A percentile compares a stretch with the other conserved stretches of the same genome.
phyloP scores from a whole-genome alignment of 805 yeast species.

The Zygotorulaspora chibaensis region DNA sequence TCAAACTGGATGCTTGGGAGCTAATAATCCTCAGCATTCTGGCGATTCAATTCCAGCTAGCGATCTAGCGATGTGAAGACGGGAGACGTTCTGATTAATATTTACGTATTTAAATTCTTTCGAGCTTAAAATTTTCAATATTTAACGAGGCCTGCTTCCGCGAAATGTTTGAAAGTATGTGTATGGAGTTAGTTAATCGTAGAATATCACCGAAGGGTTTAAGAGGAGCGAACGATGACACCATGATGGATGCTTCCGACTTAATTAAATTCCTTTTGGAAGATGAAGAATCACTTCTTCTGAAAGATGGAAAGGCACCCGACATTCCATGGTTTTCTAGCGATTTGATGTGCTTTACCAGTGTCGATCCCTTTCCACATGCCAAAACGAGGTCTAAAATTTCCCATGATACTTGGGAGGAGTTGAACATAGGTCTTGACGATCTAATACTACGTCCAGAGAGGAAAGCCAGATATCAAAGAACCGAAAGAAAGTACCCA shows the following conservation, averaged over 20 bases:
- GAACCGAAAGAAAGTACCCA: too few relatives aligned
- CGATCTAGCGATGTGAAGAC: too few relatives aligned
- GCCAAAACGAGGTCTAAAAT: background rate
- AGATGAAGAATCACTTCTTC: constrained; percentile 7
- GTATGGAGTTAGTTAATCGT: too few relatives aligned
- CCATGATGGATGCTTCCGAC: constrained; percentile 19
- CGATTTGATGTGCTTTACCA: too few relatives aligned
- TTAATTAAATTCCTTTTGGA: constrained; percentile 19
- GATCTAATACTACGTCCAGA: constrained; percentile 4
- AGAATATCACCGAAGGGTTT: too few relatives aligned
- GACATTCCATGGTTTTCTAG: background rate
- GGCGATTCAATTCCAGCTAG: too few relatives aligned
- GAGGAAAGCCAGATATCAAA: background rate
- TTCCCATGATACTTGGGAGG: background rate
- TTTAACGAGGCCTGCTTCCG: too few relatives aligned
- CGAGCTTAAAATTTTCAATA: too few relatives aligned
- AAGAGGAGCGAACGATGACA: background rate
- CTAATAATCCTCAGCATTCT: too few relatives aligned
- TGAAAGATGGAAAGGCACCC: constrained; percentile 1
- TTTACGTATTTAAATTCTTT: too few relatives aligned
- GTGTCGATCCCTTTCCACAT: background rate
- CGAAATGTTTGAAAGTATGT: too few relatives aligned
- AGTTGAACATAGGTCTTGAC: constrained; percentile 12
- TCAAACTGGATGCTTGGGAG: background rate
- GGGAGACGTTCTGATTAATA: too few relatives aligned